Evolutionary conservation across 441 rosid genomes (phyloP).

Genomic region (Adansonia madagascariensis): DNA sequence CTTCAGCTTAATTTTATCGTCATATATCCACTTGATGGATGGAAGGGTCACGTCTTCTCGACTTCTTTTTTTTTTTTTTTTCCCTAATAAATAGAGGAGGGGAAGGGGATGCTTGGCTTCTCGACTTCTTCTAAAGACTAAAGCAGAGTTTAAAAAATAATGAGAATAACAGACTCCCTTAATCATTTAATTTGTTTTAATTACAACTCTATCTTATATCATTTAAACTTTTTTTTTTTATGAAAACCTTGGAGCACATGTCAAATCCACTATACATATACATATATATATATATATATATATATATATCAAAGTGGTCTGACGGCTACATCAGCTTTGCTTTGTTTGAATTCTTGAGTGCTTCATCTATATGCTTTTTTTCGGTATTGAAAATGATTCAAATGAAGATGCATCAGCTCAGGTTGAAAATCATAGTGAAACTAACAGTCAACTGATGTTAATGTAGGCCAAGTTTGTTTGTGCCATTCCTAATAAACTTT

Average conservation of each 20-base stretch:
- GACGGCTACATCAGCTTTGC: neutral
- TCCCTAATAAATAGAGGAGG: no score
- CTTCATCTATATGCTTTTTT: neutral
- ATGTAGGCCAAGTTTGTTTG: neutral
- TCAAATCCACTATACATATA: slow-evolving; percentile 12
- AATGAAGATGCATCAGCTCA: slow-evolving; percentile 11
- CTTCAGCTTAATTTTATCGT: neutral
- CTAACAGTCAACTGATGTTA: neutral
- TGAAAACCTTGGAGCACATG: slow-evolving; percentile 10
- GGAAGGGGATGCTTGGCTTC: neutral
- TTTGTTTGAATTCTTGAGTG: neutral
- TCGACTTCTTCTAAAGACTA: neutral
- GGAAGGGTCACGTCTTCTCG: slow-evolving; percentile 11
- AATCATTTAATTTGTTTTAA: slow-evolving; percentile 1
- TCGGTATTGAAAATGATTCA: neutral
- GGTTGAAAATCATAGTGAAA: slow-evolving; percentile 12
- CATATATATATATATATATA: no score
- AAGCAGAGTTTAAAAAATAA: neutral
- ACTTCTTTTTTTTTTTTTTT: no score
- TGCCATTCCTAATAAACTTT: neutral
- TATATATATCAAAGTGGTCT: slow-evolving; percentile 7
- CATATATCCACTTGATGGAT: slow-evolving; percentile 2
- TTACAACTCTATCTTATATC: neutral
- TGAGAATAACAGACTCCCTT: neutral
- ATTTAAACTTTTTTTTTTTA: slow-evolving; percentile 3